Conservation (phyloP, 2,329 filamentous ascomycete genomes). For the Fusarium oxysporum region DNA sequence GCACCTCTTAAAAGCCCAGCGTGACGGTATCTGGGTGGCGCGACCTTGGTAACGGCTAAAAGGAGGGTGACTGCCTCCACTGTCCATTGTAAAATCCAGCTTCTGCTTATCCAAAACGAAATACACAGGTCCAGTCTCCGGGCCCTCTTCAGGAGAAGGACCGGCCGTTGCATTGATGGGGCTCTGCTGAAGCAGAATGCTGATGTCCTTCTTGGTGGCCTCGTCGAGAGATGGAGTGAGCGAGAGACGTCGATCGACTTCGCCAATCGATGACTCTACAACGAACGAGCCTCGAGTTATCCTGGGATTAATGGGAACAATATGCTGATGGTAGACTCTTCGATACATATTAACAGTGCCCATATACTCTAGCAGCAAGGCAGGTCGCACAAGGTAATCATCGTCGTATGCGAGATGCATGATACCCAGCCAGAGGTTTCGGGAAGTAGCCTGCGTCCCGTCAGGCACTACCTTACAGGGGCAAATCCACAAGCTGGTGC, state of each 20-base stretch:
- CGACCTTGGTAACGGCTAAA: slow-evolving; percentile 28
- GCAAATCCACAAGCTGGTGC: slow-evolving; percentile 35
- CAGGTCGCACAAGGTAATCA: slow-evolving; percentile 39
- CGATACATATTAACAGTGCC: slow-evolving; percentile 31
- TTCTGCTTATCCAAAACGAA: slow-evolving; percentile 11
- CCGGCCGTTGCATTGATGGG: slow-evolving; percentile 18
- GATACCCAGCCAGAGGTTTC: slow-evolving; percentile 35
- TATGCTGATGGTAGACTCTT: slow-evolving; percentile 27
- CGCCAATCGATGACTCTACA: not conserved
- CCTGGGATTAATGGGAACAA: slow-evolving; percentile 35
- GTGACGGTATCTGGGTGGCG: slow-evolving; percentile 28
- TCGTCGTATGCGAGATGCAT: slow-evolving; percentile 37
- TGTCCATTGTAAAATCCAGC: not conserved
- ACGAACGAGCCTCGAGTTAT: not conserved
- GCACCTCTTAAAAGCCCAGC: slow-evolving; percentile 35
- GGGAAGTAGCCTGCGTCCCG: not conserved
- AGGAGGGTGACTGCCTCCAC: slow-evolving; percentile 28
- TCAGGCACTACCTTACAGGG: slow-evolving; percentile 24
- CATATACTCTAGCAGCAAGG: slow-evolving; percentile 38
- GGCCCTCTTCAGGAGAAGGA: not conserved
- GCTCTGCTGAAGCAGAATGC: slow-evolving; percentile 35
- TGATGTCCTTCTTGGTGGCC: slow-evolving; percentile 21
- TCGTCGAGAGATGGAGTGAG: not conserved
- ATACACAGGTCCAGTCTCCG: slow-evolving; percentile 34
- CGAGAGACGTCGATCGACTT: not conserved